These are phyloP conservation scores for Tolypocladium tundrense DNA, from an alignment of 2,329 filamentous ascomycete species.

Conservation along the genomic window DNA sequence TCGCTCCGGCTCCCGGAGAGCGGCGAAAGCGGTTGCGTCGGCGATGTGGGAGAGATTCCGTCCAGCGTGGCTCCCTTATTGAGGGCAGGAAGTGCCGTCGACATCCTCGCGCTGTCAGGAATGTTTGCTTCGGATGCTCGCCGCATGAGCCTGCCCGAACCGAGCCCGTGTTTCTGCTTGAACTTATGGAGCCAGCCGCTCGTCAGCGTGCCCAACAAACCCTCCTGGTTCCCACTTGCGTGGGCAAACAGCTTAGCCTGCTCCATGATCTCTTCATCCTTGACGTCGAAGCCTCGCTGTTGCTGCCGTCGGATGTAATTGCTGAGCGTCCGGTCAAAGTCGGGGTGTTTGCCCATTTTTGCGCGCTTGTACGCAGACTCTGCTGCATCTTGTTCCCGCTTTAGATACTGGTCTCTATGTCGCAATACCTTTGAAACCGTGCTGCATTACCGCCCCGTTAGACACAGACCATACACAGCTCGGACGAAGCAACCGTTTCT, in stretches of 20 bases:
- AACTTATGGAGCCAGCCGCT: slow-evolving; percentile 87
- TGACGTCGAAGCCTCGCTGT: slow-evolving; percentile 62
- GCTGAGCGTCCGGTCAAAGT: slow-evolving; percentile 82
- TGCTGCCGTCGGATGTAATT: slow-evolving; percentile 81
- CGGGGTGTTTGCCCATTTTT: slow-evolving; percentile 69
- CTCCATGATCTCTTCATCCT: slow-evolving; percentile 73
- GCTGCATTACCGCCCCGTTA: slow-evolving; percentile 35
- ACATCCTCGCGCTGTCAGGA: slow-evolving; percentile 51
- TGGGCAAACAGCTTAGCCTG: slow-evolving; percentile 75
- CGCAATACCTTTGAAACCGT: slow-evolving; percentile 97
- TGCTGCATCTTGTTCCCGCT: slow-evolving; percentile 62
- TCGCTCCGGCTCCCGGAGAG: slow-evolving; percentile 60
- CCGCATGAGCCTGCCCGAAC: slow-evolving; percentile 37
- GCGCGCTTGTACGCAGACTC: slow-evolving; percentile 56
- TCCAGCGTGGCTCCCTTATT: slow-evolving; percentile 31
- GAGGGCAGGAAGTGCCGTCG: slow-evolving; percentile 29
- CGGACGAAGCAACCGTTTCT: not conserved
- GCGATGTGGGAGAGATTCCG: slow-evolving; percentile 64
- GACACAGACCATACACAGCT: not conserved
- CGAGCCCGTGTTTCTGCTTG: slow-evolving; percentile 71
- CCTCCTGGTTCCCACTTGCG: slow-evolving; percentile 58
- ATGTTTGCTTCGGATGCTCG: slow-evolving; percentile 61
- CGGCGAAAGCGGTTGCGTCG: slow-evolving; percentile 55
- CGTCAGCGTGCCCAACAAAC: slow-evolving; percentile 60
- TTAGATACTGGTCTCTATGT: slow-evolving; percentile 89